Percentiles rank a stretch among this genome's conserved stretches.
These are phyloP conservation scores for Colletotrichum trifolii DNA, from an alignment of 2,329 filamentous ascomycete genomes.

Conservation along the genomic window DNA sequence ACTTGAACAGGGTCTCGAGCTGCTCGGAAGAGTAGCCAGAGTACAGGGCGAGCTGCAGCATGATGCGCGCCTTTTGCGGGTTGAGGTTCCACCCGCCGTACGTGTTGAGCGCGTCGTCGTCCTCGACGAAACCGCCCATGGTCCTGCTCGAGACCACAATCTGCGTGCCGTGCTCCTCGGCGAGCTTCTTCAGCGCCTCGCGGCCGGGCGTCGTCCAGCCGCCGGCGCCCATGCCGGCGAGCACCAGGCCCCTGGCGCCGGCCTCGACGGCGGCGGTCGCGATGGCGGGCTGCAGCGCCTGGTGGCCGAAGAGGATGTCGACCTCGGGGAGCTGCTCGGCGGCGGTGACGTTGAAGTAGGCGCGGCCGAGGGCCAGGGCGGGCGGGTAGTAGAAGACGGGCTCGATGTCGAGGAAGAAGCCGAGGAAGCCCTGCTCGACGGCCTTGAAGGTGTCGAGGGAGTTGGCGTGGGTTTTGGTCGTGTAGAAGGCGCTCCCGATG, in stretches of 20 bases:
- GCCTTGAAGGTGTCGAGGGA: conserved; percentile 71
- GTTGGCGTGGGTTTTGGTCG: conserved; percentile 72
- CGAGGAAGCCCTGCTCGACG: conserved; percentile 66
- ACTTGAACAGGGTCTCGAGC: conserved; percentile 32
- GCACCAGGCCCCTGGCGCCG: conserved; percentile 65
- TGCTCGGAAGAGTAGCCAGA: conserved; percentile 25
- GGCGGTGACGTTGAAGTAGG: conserved; percentile 53
- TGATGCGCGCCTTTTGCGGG: conserved; percentile 64
- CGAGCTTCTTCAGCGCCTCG: conserved; percentile 54
- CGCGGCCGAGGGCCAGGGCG: conserved; percentile 57
- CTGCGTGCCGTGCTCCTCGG: conserved; percentile 57
- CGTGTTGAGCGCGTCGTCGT: conserved; percentile 49
- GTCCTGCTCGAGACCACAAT: conserved; percentile 63
- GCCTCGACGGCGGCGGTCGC: conserved; percentile 59
- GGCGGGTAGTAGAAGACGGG: conserved; percentile 71
- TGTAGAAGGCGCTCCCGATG: conserved; percentile 61
- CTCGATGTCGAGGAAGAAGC: conserved; percentile 66
- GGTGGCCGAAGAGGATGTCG: conserved; percentile 66
- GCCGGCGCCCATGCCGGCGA: conserved; percentile 66
- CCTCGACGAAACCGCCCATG: conserved; percentile 63
- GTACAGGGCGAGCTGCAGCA: conserved; percentile 56
- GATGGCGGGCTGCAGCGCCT: conserved; percentile 61
- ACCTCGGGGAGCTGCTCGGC: conserved; percentile 60
- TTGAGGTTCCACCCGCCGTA: conserved; percentile 63
- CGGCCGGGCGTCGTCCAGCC: conserved; percentile 55